These are phyloP conservation scores for Aspergillus pseudoterreus DNA, from an alignment of 2,329 filamentous ascomycete genomes.

Conservation along the genomic window DNA sequence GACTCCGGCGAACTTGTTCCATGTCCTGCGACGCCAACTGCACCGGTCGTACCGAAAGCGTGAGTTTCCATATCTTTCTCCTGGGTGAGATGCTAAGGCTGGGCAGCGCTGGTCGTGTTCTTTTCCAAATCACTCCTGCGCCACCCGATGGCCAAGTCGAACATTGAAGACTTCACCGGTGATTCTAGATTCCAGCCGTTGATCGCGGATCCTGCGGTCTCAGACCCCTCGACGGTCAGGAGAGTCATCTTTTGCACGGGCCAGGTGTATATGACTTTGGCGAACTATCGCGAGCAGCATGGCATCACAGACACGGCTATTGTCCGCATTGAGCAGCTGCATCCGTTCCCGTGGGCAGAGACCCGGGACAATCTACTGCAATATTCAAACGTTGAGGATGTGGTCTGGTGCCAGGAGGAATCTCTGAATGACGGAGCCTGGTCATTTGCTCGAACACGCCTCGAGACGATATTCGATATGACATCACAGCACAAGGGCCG, in stretches of 20 bases:
- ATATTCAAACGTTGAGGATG: not conserved
- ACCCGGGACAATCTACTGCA: not conserved
- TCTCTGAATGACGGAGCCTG: not conserved
- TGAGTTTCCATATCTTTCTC: not conserved
- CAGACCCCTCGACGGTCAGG: not conserved
- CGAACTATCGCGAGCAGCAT: not conserved
- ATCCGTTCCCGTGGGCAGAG: slow-evolving; percentile 1
- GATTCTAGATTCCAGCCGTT: not conserved
- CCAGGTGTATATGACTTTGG: slow-evolving; percentile 1
- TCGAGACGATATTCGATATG: not conserved
- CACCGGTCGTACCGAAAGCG: slow-evolving; percentile 1
- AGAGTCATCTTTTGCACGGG: slow-evolving; percentile 1
- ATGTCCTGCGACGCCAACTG: slow-evolving; percentile 1
- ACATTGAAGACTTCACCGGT: not conserved
- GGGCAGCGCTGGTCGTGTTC: not conserved
- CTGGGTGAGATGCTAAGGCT: not conserved
- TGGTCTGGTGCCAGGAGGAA: slow-evolving; percentile 2
- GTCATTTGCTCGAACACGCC: not conserved
- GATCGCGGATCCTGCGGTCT: not conserved
- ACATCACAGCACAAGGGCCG: not conserved
- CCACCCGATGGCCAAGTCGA: not conserved
- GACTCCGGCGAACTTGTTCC: slow-evolving; percentile 2
- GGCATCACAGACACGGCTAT: not conserved
- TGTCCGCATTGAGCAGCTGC: not conserved
- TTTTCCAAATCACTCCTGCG: slow-evolving; percentile 3